Conservation (phyloP, 768 basidiomycete genomes). For the Cystofilobasidium bisporidii region DNA sequence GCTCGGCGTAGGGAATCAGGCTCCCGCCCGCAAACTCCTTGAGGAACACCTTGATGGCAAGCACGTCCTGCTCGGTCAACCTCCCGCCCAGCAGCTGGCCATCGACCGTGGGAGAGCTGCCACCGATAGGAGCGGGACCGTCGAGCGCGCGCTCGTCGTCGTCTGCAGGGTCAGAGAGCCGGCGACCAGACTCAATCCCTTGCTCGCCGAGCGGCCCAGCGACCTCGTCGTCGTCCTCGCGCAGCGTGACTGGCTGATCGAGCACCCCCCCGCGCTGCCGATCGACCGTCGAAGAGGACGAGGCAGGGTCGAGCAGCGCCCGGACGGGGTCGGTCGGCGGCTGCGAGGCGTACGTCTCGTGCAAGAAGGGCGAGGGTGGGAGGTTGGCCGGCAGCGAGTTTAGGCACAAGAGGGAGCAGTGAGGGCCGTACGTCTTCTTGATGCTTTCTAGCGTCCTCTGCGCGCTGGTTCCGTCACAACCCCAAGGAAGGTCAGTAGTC, state of each 20-base stretch:
- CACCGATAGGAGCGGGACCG: not conserved
- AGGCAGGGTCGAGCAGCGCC: not conserved
- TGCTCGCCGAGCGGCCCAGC: not conserved
- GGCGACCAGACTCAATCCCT: not conserved
- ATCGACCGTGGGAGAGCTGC: not conserved
- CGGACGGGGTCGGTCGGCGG: slow-evolving; percentile 12
- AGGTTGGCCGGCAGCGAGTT: slow-evolving; percentile 23
- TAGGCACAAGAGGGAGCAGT: slow-evolving; percentile 19
- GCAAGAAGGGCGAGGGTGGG: slow-evolving; percentile 15
- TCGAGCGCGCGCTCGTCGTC: not conserved
- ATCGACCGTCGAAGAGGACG: not conserved
- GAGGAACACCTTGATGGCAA: slow-evolving; percentile 63
- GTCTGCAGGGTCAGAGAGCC: not conserved
- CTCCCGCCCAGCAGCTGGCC: slow-evolving; percentile 10
- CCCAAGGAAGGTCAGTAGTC: not conserved
- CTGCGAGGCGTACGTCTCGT: slow-evolving; percentile 10
- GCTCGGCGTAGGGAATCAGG: slow-evolving; percentile 93
- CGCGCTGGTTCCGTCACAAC: slow-evolving; percentile 28
- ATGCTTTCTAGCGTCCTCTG: slow-evolving; percentile 35
- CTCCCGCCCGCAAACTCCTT: slow-evolving; percentile 84
- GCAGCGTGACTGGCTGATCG: too few relatives aligned
- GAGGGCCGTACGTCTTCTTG: slow-evolving; percentile 34
- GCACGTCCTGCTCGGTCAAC: slow-evolving; percentile 63
- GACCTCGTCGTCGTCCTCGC: not conserved
- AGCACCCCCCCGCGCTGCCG: too few relatives aligned